phyloP scores from a whole-genome alignment of 2,329 filamentous ascomycete species.

The Aspergillus pseudoglaucus region DNA sequence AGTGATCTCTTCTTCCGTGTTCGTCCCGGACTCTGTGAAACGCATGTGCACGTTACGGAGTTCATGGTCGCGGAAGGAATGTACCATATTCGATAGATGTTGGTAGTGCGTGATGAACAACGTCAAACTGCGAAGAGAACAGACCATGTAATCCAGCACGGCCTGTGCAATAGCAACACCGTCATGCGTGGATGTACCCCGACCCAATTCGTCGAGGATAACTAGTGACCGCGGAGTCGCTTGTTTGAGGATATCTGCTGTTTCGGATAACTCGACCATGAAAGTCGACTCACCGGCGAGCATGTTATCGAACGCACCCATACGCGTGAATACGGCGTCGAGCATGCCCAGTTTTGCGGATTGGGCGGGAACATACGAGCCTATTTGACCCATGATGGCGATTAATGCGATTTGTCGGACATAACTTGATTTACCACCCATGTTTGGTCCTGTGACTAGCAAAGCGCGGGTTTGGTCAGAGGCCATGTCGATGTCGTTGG shows the following conservation, averaged over 20 bases:
- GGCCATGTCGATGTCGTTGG: constrained; percentile 73
- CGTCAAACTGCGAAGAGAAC: constrained; percentile 67
- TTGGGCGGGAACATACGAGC: constrained; percentile 82
- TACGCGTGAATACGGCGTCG: constrained; percentile 89
- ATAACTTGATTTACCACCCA: constrained; percentile 98
- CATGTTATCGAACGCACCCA: constrained; percentile 94
- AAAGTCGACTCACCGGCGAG: constrained; percentile 92
- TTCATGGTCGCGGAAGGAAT: constrained; percentile 58
- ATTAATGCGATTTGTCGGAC: constrained; percentile 89
- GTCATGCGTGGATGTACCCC: constrained; percentile 91
- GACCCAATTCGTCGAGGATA: constrained; percentile 88
- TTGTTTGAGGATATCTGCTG: constrained; percentile 79
- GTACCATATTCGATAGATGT: constrained; percentile 66
- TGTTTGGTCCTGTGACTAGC: constrained; percentile 93
- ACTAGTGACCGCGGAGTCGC: constrained; percentile 80
- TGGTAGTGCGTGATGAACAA: constrained; percentile 99
- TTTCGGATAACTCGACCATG: constrained; percentile 96
- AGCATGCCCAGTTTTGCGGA: constrained; percentile 69
- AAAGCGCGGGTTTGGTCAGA: constrained; percentile 63
- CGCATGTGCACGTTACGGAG: constrained; percentile 91
- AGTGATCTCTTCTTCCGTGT: constrained; percentile 67
- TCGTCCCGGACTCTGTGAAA: constrained; percentile 56
- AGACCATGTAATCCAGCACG: constrained; percentile 77
- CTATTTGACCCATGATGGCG: constrained; percentile 87
- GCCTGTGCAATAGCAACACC: constrained; percentile 92